These are phyloP conservation scores for Trichoderma atrobrunneum DNA, from an alignment of 2,329 filamentous ascomycete genomes.

Conservation along the genomic window DNA sequence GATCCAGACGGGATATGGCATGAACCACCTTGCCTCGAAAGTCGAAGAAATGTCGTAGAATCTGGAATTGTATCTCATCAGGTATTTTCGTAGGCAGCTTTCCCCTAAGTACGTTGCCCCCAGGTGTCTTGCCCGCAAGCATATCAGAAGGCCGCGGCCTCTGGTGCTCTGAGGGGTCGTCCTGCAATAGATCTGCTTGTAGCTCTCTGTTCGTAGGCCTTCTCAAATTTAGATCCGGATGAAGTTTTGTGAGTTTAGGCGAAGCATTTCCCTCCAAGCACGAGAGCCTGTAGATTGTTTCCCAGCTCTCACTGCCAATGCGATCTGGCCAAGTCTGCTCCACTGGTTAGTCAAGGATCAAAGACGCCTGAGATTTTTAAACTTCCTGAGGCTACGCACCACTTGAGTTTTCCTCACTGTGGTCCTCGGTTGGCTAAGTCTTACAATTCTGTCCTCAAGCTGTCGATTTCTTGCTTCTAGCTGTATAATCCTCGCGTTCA, in stretches of 20 bases:
- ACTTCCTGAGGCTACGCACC: neutral
- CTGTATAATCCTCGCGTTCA: neutral
- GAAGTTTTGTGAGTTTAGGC: neutral
- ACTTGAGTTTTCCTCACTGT: neutral
- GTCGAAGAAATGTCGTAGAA: constrained; percentile 39
- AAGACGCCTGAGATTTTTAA: neutral
- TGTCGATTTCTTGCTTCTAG: neutral
- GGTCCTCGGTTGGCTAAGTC: neutral
- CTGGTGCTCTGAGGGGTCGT: neutral
- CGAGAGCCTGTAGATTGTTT: neutral
- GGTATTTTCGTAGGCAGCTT: neutral
- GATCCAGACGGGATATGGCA: constrained; percentile 45
- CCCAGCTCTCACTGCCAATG: neutral
- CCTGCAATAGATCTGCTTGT: neutral
- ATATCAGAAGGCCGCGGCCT: neutral
- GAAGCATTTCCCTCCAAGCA: constrained; percentile 19
- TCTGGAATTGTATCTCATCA: constrained; percentile 30
- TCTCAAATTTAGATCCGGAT: constrained; percentile 14
- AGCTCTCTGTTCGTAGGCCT: neutral
- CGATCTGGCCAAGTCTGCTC: neutral
- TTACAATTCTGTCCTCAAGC: neutral
- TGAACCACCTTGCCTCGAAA: constrained; percentile 38
- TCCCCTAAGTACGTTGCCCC: neutral
- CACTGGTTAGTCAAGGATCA: neutral
- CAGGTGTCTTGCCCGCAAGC: neutral